phyloP scores from a whole-genome alignment of 441 rosid species.

The Aquilaria agallochum region DNA sequence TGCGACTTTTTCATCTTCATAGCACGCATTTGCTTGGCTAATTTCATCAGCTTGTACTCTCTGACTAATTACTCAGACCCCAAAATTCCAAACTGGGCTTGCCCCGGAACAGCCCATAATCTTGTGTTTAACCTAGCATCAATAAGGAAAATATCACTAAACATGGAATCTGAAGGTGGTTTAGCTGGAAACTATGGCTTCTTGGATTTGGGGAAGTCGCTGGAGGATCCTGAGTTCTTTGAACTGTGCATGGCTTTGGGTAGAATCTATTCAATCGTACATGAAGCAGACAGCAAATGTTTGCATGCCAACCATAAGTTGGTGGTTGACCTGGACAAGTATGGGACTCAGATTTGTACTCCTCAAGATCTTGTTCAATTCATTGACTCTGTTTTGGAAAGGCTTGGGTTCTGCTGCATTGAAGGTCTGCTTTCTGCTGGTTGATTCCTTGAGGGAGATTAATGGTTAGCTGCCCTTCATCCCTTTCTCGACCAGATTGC shows the following conservation, averaged over 20 bases:
- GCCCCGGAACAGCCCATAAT: conserved; percentile 36
- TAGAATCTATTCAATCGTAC: conserved; percentile 44
- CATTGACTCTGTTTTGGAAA: conserved; percentile 25
- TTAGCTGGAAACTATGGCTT: conserved; percentile 26
- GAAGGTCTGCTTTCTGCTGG: not conserved
- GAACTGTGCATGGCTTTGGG: conserved; percentile 41
- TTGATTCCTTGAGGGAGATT: too few relatives aligned
- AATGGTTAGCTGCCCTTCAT: too few relatives aligned
- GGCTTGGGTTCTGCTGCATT: conserved; percentile 16
- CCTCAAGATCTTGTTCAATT: conserved; percentile 48
- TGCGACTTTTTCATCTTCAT: conserved; percentile 65
- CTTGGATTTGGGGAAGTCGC: conserved; percentile 38
- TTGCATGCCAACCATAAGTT: conserved; percentile 24
- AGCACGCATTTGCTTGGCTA: conserved; percentile 53
- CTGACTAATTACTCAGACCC: conserved; percentile 16
- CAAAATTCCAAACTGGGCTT: conserved; percentile 21
- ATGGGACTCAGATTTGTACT: conserved; percentile 25
- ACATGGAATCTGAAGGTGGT: conserved; percentile 49
- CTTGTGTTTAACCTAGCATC: conserved; percentile 47
- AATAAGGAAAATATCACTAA: conserved; percentile 35
- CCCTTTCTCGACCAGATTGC: too few relatives aligned
- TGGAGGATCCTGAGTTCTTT: conserved; percentile 48
- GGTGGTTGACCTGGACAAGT: conserved; percentile 24
- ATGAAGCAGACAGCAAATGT: conserved; percentile 24
- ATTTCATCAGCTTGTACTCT: conserved; percentile 37